Conservation (phyloP, 257 asterid species). For the Solanum paucissectum region DNA sequence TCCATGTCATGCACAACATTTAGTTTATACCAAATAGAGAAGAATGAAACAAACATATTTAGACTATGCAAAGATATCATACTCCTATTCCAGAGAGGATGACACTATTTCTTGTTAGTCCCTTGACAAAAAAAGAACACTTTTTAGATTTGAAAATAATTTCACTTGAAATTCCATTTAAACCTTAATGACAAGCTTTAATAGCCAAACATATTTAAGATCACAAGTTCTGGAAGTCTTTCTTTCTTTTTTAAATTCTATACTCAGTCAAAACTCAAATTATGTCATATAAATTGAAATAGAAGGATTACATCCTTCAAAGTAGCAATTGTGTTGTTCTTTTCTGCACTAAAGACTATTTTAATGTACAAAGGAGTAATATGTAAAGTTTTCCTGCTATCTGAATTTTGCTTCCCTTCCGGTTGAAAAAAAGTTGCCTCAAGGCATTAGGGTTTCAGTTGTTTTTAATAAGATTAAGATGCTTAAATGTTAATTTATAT, state of each 20-base stretch:
- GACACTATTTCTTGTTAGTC: neutral
- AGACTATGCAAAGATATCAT: neutral
- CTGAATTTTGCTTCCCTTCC: neutral
- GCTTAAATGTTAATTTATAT: neutral
- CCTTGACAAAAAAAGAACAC: neutral
- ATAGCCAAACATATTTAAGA: neutral
- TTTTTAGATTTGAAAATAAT: neutral
- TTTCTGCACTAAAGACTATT: neutral
- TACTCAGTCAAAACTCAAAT: neutral
- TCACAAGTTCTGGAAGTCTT: neutral
- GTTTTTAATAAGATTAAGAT: neutral
- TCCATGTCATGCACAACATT: neutral
- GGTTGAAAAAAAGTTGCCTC: neutral
- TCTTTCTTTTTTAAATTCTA: neutral
- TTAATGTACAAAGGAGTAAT: neutral
- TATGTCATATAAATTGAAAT: neutral
- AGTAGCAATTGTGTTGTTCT: neutral
- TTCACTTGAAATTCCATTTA: neutral
- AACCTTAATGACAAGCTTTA: neutral
- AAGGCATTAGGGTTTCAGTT: neutral
- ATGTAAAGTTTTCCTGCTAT: neutral
- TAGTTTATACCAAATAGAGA: neutral
- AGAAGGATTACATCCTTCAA: neutral
- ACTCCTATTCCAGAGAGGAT: neutral
- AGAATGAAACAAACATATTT: neutral